Evolutionary conservation across 805 yeast genomes (phyloP).

Genomic region (Suhomyces tanzawaensis): DNA sequence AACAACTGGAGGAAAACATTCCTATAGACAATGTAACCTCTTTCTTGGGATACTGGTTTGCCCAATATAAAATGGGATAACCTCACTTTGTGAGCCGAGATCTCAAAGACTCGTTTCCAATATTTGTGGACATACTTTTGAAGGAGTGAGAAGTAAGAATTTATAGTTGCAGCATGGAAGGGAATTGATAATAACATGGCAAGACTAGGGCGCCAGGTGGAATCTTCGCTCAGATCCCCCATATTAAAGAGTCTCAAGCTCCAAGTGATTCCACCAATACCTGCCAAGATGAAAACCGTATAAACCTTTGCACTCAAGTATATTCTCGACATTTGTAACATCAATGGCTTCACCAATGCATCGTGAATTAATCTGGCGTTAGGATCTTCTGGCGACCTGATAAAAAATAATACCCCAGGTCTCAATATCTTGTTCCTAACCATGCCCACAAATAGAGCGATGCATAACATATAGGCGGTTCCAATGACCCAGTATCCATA

Average conservation of each 20-base stretch:
- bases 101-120: constrained; percentile 62
- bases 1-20: constrained; percentile 43
- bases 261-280: constrained; percentile 70
- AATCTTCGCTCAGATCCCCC: not conserved
- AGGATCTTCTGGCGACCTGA: constrained; percentile 93
- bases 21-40: constrained; percentile 66
- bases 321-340: constrained; percentile 70
- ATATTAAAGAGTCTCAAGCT: constrained; percentile 23
- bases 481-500: constrained; percentile 64
- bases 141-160: constrained; percentile 5
- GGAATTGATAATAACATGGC: constrained; percentile 2
- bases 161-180: not conserved
- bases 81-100: constrained; percentile 56
- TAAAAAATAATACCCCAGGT: constrained; percentile 86
- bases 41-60: constrained; percentile 57
- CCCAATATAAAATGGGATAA: constrained; percentile 80
- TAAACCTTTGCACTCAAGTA: constrained; percentile 72
- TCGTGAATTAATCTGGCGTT: constrained; percentile 83
- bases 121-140: constrained; percentile 42
- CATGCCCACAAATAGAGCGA: constrained; percentile 87
- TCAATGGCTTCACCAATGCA: constrained; percentile 74
- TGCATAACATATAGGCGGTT: constrained; percentile 79
- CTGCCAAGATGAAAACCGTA: constrained; percentile 65
- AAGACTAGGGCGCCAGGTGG: not conserved
- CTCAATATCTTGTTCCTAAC: constrained; percentile 69